A percentile compares a stretch with the other conserved stretches of the same genome.
Evolutionary conservation across 1,284 basidiomycete species (phyloP).

Genomic region (Fomitopsis palustris): DNA sequence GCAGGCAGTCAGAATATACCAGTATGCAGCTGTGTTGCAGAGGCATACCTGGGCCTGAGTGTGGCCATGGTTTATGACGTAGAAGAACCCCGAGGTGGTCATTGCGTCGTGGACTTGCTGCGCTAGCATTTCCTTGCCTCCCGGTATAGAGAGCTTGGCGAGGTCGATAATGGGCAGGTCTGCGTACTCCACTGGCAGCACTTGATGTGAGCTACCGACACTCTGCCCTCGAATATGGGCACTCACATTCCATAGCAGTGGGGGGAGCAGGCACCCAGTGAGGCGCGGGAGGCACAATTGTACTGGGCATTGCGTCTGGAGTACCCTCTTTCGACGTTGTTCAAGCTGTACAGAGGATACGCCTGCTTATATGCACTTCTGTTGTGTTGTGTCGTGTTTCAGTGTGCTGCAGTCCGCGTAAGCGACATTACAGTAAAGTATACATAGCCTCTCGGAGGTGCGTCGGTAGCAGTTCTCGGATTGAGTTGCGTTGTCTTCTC

Average conservation of each 20-base stretch:
- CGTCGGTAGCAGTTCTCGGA: too few species aligned
- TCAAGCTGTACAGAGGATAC: neutral
- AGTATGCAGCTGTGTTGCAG: neutral
- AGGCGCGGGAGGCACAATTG: slow-evolving; percentile 14
- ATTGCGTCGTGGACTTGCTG: slow-evolving; percentile 54
- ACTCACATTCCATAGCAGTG: slow-evolving; percentile 23
- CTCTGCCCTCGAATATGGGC: neutral
- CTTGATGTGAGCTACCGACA: neutral
- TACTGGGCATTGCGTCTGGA: slow-evolving; percentile 2
- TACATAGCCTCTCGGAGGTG: too few species aligned
- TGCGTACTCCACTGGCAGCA: slow-evolving; percentile 57
- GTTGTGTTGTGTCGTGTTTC: too few species aligned
- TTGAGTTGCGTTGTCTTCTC: too few species aligned
- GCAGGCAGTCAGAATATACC: neutral
- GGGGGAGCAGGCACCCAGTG: slow-evolving; percentile 33
- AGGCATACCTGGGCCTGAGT: slow-evolving; percentile 37
- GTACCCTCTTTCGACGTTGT: too few species aligned
- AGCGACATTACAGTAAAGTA: too few species aligned
- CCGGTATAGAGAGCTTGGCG: slow-evolving; percentile 42
- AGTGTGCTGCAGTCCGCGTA: too few species aligned
- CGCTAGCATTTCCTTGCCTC: slow-evolving; percentile 46
- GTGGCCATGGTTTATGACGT: slow-evolving; percentile 57
- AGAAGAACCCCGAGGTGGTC: slow-evolving; percentile 60
- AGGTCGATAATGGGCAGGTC: slow-evolving; percentile 66
- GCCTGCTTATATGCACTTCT: too few species aligned